Base-by-base conservation (phyloP, 1,284 basidiomycete genomes). In the Ceratobasidium sp. region DNA sequence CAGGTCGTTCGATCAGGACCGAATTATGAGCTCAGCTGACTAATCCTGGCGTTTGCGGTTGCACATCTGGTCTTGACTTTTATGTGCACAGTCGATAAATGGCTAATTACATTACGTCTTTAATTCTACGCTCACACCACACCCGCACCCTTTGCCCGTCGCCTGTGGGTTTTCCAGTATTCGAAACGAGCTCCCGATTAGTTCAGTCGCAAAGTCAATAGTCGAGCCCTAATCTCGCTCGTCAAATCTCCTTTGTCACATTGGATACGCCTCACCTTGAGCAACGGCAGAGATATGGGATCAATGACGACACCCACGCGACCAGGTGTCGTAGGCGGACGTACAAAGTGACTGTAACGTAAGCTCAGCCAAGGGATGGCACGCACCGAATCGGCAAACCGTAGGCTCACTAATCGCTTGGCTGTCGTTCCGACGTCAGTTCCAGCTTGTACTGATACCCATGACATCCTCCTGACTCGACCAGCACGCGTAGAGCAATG, bases 391-490 rank as follows among this genome's bases (percentile, higher is more conserved):
- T 34, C 32, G 23, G 12, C 8, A n/a, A n/a, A n/a, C n/a, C 41
- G n/a, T 18, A 26, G 32, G 52, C 90, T 78, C 79, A 94, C 94
- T 95, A 96, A 81, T 96, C 94, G 74, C 93, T 92, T 4, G 83
- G 81, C 62, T 84, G 81, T 6, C 84, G 84, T 28, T 81, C 79
- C 55, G 84, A 85, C 1, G 91, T 89, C 0, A 96, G 84, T 73
- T 90, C 88, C 84, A 97, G 87, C 79, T 93, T 94, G 82, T 96
- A 96, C 78, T 96, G 93, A 78, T 96, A 96, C 36, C 94, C 94
- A 77, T 97, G 94, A 77, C 94, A 96, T 45, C 94, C 95, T 18
- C 94, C 94, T 2, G 91, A 93, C 79, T 96, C 93, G 30, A 97
- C 92, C 0, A 88, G 83, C 77, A 97, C 85, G 73, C 93, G 84